Evolutionary conservation across 495 filamentous ascomycete species (phyloP).

Genomic region (Haplographium delicatum): DNA sequence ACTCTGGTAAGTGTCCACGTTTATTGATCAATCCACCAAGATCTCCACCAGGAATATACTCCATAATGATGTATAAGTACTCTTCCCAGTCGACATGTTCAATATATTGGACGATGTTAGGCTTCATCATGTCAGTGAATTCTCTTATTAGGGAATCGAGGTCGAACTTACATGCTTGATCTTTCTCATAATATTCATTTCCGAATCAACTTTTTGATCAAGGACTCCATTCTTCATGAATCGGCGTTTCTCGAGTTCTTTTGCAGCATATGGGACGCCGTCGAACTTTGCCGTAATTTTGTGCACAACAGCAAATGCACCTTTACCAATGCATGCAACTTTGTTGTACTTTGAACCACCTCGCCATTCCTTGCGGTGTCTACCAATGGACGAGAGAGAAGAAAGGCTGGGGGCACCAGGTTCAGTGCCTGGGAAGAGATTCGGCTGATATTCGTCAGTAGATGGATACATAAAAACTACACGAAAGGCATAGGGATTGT

Average conservation of each 20-base stretch:
- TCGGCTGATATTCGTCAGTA: slow-evolving; percentile 16
- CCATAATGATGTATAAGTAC: slow-evolving; percentile 93
- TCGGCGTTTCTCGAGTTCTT: slow-evolving; percentile 82
- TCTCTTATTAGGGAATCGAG: background rate
- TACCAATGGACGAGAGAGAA: slow-evolving; percentile 15
- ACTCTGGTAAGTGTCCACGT: slow-evolving; percentile 58
- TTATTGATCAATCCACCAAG: slow-evolving; percentile 64
- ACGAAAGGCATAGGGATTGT: background rate
- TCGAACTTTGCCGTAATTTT: slow-evolving; percentile 74
- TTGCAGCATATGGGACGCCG: slow-evolving; percentile 78
- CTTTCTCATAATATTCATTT: slow-evolving; percentile 87
- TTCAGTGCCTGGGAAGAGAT: slow-evolving; percentile 21
- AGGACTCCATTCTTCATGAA: slow-evolving; percentile 85
- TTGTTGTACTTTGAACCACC: slow-evolving; percentile 81
- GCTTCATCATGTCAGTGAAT: slow-evolving; percentile 42
- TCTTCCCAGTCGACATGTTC: slow-evolving; percentile 73
- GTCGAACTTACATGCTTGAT: slow-evolving; percentile 67
- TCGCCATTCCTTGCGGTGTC: slow-evolving; percentile 57
- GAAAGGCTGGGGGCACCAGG: slow-evolving; percentile 6
- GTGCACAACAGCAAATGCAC: slow-evolving; percentile 90
- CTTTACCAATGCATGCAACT: slow-evolving; percentile 74
- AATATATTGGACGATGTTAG: slow-evolving; percentile 86
- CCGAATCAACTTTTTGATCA: slow-evolving; percentile 84
- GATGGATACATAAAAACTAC: no score
- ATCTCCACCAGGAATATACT: slow-evolving; percentile 81